Evolutionary conservation across 768 basidiomycete genomes (phyloP), one percentile per base, ranked within the genome.

Genomic region (Auricularia sp.): DNA sequence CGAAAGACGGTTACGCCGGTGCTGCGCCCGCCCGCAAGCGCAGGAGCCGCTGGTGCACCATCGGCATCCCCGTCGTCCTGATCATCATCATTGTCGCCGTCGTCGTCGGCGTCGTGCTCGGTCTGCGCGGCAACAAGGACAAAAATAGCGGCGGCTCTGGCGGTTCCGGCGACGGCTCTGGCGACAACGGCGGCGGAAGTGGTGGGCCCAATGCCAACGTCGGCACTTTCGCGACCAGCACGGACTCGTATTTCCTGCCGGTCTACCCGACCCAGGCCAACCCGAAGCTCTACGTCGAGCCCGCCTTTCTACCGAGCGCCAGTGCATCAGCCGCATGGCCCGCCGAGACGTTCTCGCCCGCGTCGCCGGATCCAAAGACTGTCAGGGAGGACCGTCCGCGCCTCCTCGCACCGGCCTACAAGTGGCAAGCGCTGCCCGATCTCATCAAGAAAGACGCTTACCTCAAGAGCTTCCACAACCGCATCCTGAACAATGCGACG

Each of bases 321-420:
- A 74, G 80, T 62, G 67, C 79, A 34, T 73, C 77, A 51, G 56
- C 56, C 14, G 74, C 84, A 5, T 98, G 94, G 94, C 93, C 93
- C 3, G 69, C 77, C 61, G 96, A 98, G 73, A 72, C 91, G 3
- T 91, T 87, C 73, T 72, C 84, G 54, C 88, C 93, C 23, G 71
- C 83, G 42, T 85, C 73, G 67, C 87, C 91, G 7, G 73, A 73
- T 43, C 79, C 82, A 16, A 85, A 86, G 43, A 74, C 73, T 60
- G 78, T 87, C 36, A 87, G 93, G 54, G 69, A 86, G 7, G 87
- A 91, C 71, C 89, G 95, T 66, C 97, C 97, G 33, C 89, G 91
- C 54, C 81, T 99, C 61, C 87, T 97, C 69, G 97, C 96, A 16
- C 93, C 96, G n/a, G 70, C 81, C 10, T 94, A 93, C 82, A 94